These are phyloP conservation scores for Sugiyamaella lignohabitans DNA, from an alignment of 805 yeast genomes.

Conservation along the genomic window DNA sequence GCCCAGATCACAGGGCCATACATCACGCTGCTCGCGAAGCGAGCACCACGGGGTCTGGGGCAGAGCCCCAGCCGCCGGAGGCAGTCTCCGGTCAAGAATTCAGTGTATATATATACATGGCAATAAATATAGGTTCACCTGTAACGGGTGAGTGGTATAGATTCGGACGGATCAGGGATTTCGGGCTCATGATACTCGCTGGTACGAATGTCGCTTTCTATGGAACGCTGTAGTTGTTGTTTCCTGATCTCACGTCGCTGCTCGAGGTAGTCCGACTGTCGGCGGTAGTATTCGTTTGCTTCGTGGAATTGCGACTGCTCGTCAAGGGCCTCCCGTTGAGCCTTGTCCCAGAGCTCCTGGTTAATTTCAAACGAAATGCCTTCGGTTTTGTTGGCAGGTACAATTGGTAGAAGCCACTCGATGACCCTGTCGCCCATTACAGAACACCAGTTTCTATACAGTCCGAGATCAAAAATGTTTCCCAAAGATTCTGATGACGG, in stretches of 20 bases:
- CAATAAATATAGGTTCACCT: no score
- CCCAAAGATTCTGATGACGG: constrained; percentile 44
- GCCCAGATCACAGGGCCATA: no score
- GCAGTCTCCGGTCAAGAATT: no score
- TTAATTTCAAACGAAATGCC: constrained; percentile 32
- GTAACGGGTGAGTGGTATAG: no score
- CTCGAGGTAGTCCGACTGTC: constrained; percentile 9
- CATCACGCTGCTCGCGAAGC: background rate
- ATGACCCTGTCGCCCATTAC: constrained; percentile 65
- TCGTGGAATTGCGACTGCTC: constrained; percentile 19
- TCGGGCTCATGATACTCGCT: no score
- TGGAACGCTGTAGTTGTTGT: background rate
- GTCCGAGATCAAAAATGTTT: constrained; percentile 74
- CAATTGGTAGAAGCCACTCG: constrained; percentile 69
- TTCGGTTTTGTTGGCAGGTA: constrained; percentile 35
- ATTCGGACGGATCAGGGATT: no score
- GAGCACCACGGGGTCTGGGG: background rate
- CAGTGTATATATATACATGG: no score
- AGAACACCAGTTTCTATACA: constrained; percentile 50
- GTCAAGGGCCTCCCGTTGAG: constrained; percentile 30
- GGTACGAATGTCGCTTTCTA: background rate
- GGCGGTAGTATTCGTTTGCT: constrained; percentile 1
- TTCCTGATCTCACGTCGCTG: background rate
- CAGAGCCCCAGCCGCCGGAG: constrained; percentile 1
- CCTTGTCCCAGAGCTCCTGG: constrained; percentile 23